Evolutionary conservation across 345 rosid species (phyloP), one percentile per base, ranked within the genome.

Genomic region (Brassica carinata): DNA sequence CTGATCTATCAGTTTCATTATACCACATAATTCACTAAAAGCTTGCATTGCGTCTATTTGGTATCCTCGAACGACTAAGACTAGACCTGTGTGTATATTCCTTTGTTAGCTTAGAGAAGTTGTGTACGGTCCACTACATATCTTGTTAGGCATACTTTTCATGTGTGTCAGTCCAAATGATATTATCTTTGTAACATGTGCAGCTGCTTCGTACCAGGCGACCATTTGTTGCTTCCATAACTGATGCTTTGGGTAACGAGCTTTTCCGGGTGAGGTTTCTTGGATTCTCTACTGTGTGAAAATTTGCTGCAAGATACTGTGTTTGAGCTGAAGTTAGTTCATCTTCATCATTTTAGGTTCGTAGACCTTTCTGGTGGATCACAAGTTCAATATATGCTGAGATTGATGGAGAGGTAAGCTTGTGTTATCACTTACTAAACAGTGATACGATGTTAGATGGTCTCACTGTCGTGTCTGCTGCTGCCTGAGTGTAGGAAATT

Each of bases 281-380:
- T 64, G n/a, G 36, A 62, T 64, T 63, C 71, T 80, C 71, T 80
- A 33, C 57, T 72, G 51, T 69, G 38, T 18, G 10, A 65, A 73
- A 40, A 67, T 5, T 48, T 77, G n/a, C 64, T 6, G 23, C 15
- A 67, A 43, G 38, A 30, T 70, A 51, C 63, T 48, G 9, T 68
- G 15, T 73, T 81, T 80, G 48, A 80, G 85, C 65, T 79, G 36
- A 77, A 77, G 71, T 71, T 71, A 8, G 48, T 82, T 76, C 61
- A 7, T 68, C 75, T 78, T 66, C 73, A 63, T 59, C 65, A 63
- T 83, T 61, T 86, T 53, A 93, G 99, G 99, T 96, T 78, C 92
- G 93, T 58, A 86, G 99, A 80, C 99, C 98, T 69, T 91, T 90
- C 77, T 96, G 97, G 97, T 96, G 97, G 98, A 79, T 96, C 81